A percentile compares a stretch with the other conserved stretches of the same genome.
These are phyloP conservation scores for Boletellus emodensis DNA, from an alignment of 768 basidiomycete species.

Conservation along the genomic window DNA sequence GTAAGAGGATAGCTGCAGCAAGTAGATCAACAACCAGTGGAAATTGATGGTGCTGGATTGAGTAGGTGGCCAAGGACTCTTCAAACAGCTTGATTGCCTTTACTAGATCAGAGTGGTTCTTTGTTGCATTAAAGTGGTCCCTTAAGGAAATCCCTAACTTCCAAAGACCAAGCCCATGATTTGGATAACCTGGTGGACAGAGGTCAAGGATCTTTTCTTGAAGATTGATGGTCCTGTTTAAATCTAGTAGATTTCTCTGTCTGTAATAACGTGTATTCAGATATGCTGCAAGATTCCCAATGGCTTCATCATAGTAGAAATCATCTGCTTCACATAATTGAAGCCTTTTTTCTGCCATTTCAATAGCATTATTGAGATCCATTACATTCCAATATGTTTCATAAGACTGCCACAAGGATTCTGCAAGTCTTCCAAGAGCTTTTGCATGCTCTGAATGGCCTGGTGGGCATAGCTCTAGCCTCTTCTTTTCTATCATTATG, in stretches of 20 bases:
- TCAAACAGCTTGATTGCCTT: neutral
- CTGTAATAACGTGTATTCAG: too few relatives aligned
- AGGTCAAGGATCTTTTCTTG: neutral
- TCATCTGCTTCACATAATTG: neutral
- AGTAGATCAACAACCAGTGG: neutral
- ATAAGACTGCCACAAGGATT: neutral
- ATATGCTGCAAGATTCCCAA: too few relatives aligned
- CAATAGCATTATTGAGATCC: neutral
- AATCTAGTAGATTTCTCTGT: neutral
- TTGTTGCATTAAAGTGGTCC: too few relatives aligned
- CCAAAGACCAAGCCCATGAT: neutral
- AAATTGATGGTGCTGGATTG: neutral
- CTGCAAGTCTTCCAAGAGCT: neutral
- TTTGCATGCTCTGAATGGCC: neutral
- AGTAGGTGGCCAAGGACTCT: neutral
- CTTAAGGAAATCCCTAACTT: neutral
- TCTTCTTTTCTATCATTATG: neutral
- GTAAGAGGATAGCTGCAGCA: neutral
- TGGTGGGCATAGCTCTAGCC: neutral
- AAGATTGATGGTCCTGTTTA: neutral
- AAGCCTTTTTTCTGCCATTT: neutral
- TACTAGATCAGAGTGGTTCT: neutral
- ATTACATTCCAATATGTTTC: neutral
- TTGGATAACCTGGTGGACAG: neutral
- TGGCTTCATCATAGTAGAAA: neutral